Conservation (phyloP, 2,329 filamentous ascomycete species). For the Tolypocladium inflatum region DNA sequence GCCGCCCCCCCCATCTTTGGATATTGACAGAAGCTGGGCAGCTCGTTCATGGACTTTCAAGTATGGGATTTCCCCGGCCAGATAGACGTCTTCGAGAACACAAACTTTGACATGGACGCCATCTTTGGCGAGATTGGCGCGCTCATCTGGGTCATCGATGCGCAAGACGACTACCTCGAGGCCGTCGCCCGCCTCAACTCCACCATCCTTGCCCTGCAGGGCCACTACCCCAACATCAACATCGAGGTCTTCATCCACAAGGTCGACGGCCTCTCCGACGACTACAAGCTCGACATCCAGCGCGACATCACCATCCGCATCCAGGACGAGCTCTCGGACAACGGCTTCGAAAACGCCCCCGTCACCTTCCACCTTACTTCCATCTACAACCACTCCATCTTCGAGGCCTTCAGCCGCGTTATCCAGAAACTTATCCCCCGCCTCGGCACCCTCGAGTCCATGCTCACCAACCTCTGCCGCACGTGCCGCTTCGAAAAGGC, state of each 20-base stretch:
- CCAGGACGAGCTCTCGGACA: slow-evolving; percentile 88
- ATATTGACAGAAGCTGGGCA: slow-evolving; percentile 26
- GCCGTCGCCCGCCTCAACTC: slow-evolving; percentile 78
- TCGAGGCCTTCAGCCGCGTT: slow-evolving; percentile 96
- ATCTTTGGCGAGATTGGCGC: slow-evolving; percentile 93
- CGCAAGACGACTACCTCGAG: slow-evolving; percentile 95
- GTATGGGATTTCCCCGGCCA: slow-evolving; percentile 97
- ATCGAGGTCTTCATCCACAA: slow-evolving; percentile 99
- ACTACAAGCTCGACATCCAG: slow-evolving; percentile 93
- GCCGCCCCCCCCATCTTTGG: neutral
- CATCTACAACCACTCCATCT: slow-evolving; percentile 98
- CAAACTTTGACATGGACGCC: slow-evolving; percentile 80
- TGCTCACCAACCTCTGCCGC: slow-evolving; percentile 88
- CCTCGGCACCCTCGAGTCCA: slow-evolving; percentile 81
- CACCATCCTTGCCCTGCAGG: slow-evolving; percentile 82
- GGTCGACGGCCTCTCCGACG: slow-evolving; percentile 92
- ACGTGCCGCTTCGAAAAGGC: slow-evolving; percentile 96
- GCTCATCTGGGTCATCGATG: slow-evolving; percentile 96
- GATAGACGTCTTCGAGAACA: slow-evolving; percentile 79
- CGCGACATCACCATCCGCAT: slow-evolving; percentile 95
- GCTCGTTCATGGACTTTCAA: slow-evolving; percentile 98
- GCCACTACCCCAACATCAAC: slow-evolving; percentile 85
- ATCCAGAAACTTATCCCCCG: slow-evolving; percentile 96
- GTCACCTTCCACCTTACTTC: slow-evolving; percentile 94
- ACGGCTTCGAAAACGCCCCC: slow-evolving; percentile 85